These are phyloP conservation scores for Pseudozyma thailandica DNA, from an alignment of 1,284 basidiomycete species.

Conservation along the genomic window DNA sequence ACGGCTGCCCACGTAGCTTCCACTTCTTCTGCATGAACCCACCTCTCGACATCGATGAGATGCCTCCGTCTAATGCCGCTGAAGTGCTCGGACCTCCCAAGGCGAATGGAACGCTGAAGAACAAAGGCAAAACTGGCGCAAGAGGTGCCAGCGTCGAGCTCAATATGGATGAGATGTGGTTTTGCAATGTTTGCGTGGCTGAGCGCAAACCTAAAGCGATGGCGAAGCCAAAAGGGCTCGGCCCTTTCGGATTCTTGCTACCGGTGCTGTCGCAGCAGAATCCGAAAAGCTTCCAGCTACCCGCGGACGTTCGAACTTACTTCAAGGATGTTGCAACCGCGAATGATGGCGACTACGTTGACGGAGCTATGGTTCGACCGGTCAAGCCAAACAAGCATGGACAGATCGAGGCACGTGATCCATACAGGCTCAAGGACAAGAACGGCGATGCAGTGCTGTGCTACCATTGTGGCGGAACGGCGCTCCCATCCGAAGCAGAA, in stretches of 20 bases:
- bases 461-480: slow-evolving; percentile 85
- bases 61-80: slow-evolving; percentile 70
- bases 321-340: slow-evolving; percentile 76
- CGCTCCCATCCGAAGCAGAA: slow-evolving; percentile 70
- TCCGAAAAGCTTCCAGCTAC: slow-evolving; percentile 86
- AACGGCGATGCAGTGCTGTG: slow-evolving; percentile 85
- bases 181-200: slow-evolving; percentile 79
- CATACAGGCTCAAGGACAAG: slow-evolving; percentile 84
- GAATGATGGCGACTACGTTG: slow-evolving; percentile 71
- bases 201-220: slow-evolving; percentile 45
- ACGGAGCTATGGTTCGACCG: slow-evolving; percentile 73
- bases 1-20: slow-evolving; percentile 94
- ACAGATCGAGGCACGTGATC: slow-evolving; percentile 89
- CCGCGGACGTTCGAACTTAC: slow-evolving; percentile 84
- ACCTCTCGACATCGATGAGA: slow-evolving; percentile 86
- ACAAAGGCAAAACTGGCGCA: slow-evolving; percentile 35
- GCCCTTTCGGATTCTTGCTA: slow-evolving; percentile 73
- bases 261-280: slow-evolving; percentile 75
- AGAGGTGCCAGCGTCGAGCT: slow-evolving; percentile 13
- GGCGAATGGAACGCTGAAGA: slow-evolving; percentile 19
- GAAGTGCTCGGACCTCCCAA: slow-evolving; percentile 37
- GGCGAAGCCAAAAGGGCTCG: slow-evolving; percentile 51
- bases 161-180: slow-evolving; percentile 82
- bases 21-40: slow-evolving; percentile 96
- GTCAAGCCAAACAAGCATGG: slow-evolving; percentile 76